A percentile compares a stretch with the other conserved stretches of the same genome.
Conservation (phyloP, 768 basidiomycete genomes). For the Strobilomyces confusus region DNA sequence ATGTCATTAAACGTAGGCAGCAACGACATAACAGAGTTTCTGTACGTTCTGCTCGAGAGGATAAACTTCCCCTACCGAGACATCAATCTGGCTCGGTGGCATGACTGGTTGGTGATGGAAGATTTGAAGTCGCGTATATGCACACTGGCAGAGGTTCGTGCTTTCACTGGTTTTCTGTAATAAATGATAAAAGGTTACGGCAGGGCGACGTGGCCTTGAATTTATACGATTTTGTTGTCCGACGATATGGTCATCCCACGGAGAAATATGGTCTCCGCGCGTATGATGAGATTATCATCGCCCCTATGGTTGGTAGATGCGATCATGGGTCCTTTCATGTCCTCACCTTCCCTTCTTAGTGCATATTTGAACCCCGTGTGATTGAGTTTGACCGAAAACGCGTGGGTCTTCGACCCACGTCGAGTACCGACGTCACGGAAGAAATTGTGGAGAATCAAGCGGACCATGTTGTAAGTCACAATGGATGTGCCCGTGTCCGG, state of each 20-base stretch:
- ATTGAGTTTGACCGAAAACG: slow-evolving; percentile 85
- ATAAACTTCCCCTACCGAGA: slow-evolving; percentile 89
- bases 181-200: slow-evolving; percentile 4
- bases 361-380: slow-evolving; percentile 89
- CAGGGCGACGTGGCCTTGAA: slow-evolving; percentile 89
- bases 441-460: slow-evolving; percentile 60
- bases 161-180: slow-evolving; percentile 1
- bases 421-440: slow-evolving; percentile 62
- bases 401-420: slow-evolving; percentile 44
- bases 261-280: slow-evolving; percentile 87
- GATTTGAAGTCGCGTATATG: slow-evolving; percentile 83
- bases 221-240: slow-evolving; percentile 84
- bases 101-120: slow-evolving; percentile 91
- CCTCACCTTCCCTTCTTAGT: slow-evolving; percentile 42
- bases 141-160: slow-evolving; percentile 79
- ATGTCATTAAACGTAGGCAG: slow-evolving; percentile 86
- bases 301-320: slow-evolving; percentile 71
- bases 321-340: neutral
- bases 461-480: slow-evolving; percentile 47
- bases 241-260: slow-evolving; percentile 68
- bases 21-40: slow-evolving; percentile 90
- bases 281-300: slow-evolving; percentile 93
- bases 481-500: neutral
- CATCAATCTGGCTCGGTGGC: slow-evolving; percentile 66
- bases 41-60: slow-evolving; percentile 71